Base-by-base conservation (phyloP, 2,329 filamentous ascomycete genomes). In the Apiospora rasikravindrae region DNA sequence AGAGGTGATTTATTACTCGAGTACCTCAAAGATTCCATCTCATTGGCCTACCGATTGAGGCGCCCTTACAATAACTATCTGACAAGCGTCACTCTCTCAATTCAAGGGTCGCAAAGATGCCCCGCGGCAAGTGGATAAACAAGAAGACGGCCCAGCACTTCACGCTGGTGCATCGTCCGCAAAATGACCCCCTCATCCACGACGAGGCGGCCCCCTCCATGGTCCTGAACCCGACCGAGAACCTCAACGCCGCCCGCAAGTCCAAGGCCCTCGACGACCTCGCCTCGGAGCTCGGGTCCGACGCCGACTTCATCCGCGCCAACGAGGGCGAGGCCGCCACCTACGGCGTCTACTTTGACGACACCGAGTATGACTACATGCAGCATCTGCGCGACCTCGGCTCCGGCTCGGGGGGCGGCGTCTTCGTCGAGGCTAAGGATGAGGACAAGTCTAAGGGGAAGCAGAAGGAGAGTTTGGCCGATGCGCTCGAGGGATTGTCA, bases 341-440 rank as follows among this genome's bases (percentile, higher is more conserved):
- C 81, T 91, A 98, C 83, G 96, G 96, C 75, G 90, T 99, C 75
- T 99, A 93, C 86, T 99, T 89, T 82, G 97, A 99, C 83, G 96
- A 99, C 83, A 93, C 94, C 75, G 90, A 94, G 79, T 99, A 99
- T 84, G 96, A 99, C 83, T 99, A 99, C 85, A 99, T 99, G 96
- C 96, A 99, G 83, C 96, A 99, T 83, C 86, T 99, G 88, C 93
- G 95, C 71, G 96, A 98, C 77, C 85, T 99, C n/a, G 92, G 92
- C 72, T 83, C 89, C 7, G 90, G 90, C 33, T 22, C 57, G 1
- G 93, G 93, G 42, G 92, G 95, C 71, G 90, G 92, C 42, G 98
- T 97, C 80, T 88, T 99, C 51, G 95, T 98, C 77, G 88, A 89
- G n/a, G 88, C 89, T 19, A 88, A 87, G 68, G 89, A 87, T 76